Conservation (phyloP, 352 stramenopile genomes). For the Phytophthora quininea region DNA sequence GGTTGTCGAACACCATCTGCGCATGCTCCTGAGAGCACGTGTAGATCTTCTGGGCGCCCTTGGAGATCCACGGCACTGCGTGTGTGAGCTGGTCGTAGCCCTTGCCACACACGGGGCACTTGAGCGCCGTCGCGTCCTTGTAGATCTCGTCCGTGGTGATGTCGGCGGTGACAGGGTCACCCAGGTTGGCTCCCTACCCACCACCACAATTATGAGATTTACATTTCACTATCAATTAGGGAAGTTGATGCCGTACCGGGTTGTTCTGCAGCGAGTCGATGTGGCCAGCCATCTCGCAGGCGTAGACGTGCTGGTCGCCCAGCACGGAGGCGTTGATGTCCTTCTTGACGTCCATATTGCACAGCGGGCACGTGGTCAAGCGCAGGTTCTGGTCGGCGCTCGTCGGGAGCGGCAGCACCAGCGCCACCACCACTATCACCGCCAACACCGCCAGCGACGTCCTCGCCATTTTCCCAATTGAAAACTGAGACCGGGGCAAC, state of each 20-base stretch:
- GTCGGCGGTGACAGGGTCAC: conserved; percentile 45
- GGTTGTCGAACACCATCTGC: conserved; percentile 56
- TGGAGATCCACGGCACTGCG: conserved; percentile 76
- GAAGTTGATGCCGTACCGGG: conserved; percentile 43
- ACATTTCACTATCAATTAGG: conserved; percentile 1
- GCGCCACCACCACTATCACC: conserved; percentile 27
- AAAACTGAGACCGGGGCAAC: neutral
- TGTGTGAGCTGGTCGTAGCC: conserved; percentile 66
- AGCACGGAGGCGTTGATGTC: conserved; percentile 71
- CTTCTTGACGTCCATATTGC: conserved; percentile 61
- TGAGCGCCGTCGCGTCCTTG: conserved; percentile 60
- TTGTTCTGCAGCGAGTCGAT: conserved; percentile 82
- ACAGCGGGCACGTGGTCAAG: conserved; percentile 62
- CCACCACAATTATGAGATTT: neutral
- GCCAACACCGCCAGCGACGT: conserved; percentile 18
- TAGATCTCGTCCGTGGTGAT: conserved; percentile 74
- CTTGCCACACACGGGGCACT: conserved; percentile 72
- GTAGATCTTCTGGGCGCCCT: conserved; percentile 77
- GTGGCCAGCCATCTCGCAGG: conserved; percentile 85
- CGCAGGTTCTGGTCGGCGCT: conserved; percentile 58
- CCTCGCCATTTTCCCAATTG: conserved; percentile 29
- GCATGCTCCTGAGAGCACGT: conserved; percentile 71
- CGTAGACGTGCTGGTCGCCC: conserved; percentile 78
- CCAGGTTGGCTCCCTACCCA: conserved; percentile 42
- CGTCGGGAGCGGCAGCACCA: conserved; percentile 25